Conservation (phyloP, 2,329 filamentous ascomycete genomes). For the Diaporthe ampelina region DNA sequence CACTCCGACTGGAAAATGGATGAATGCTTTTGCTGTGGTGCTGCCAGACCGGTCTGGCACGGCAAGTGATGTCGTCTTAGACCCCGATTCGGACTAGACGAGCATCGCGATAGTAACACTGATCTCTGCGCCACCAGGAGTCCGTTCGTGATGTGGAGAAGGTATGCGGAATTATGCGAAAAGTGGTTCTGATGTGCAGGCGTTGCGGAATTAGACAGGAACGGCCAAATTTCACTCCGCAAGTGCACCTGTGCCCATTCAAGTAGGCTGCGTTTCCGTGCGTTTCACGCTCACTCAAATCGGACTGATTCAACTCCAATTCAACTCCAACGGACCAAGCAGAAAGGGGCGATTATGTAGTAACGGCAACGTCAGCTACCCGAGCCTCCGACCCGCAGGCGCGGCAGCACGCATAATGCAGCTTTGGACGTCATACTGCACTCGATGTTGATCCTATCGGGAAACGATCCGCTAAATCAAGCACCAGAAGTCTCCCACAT, state of each 20-base stretch:
- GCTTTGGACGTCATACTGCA: not conserved
- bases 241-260: not conserved
- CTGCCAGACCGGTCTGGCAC: not conserved
- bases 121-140: not conserved
- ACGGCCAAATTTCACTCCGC: not conserved
- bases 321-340: not conserved
- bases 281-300: not conserved
- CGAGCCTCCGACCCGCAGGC: not conserved
- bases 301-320: no score
- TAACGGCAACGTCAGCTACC: not conserved
- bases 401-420: not conserved
- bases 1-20: not conserved
- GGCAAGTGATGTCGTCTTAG: not conserved
- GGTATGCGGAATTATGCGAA: not conserved
- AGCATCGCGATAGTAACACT: not conserved
- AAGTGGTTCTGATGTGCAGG: not conserved
- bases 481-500: not conserved
- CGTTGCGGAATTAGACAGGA: not conserved
- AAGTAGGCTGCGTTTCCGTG: not conserved
- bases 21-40: not conserved
- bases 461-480: not conserved
- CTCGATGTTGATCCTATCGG: not conserved
- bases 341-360: not conserved
- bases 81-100: not conserved
- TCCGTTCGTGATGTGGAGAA: not conserved